A percentile compares a stretch with the other conserved stretches of the same genome.
phyloP scores from a whole-genome alignment of 2,329 filamentous ascomycete genomes.

The Rutstroemia sydowiana region DNA sequence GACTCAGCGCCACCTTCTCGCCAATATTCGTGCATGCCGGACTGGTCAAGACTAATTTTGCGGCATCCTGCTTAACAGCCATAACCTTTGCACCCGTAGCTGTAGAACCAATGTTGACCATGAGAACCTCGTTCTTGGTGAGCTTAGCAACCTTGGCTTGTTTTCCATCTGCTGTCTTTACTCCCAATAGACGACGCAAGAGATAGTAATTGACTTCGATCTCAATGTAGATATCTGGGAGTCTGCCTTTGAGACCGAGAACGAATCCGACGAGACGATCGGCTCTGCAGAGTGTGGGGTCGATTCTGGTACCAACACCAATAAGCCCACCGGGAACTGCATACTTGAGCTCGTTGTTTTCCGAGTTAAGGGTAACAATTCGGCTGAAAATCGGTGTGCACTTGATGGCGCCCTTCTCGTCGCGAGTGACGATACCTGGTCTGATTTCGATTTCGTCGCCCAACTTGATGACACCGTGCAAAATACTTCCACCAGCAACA shows the following conservation, averaged over 20 bases:
- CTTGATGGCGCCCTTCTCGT: constrained; percentile 87
- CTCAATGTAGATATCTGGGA: constrained; percentile 96
- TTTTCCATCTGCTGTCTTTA: constrained; percentile 96
- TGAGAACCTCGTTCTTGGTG: constrained; percentile 96
- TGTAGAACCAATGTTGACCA: constrained; percentile 99
- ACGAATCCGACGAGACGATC: constrained; percentile 99
- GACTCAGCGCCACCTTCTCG: constrained; percentile 92
- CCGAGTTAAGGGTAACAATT: constrained; percentile 90
- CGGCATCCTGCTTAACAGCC: constrained; percentile 94
- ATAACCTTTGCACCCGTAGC: constrained; percentile 96
- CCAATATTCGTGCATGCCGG: constrained; percentile 95
- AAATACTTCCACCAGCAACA: constrained; percentile 93
- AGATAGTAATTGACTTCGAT: constrained; percentile 99
- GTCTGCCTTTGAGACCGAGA: constrained; percentile 83
- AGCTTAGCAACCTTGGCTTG: constrained; percentile 99
- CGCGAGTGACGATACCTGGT: constrained; percentile 95
- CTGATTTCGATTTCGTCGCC: constrained; percentile 98
- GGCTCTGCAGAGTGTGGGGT: constrained; percentile 95
- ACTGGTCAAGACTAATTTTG: constrained; percentile 86
- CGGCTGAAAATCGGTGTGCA: constrained; percentile 96
- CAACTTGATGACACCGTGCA: constrained; percentile 94
- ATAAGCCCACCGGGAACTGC: constrained; percentile 96
- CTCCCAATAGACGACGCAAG: constrained; percentile 85
- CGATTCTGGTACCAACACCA: constrained; percentile 94
- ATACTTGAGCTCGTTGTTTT: constrained; percentile 97